These are phyloP conservation scores for Clitopilus passeckerianus DNA, from an alignment of 768 basidiomycete species.

Conservation along the genomic window DNA sequence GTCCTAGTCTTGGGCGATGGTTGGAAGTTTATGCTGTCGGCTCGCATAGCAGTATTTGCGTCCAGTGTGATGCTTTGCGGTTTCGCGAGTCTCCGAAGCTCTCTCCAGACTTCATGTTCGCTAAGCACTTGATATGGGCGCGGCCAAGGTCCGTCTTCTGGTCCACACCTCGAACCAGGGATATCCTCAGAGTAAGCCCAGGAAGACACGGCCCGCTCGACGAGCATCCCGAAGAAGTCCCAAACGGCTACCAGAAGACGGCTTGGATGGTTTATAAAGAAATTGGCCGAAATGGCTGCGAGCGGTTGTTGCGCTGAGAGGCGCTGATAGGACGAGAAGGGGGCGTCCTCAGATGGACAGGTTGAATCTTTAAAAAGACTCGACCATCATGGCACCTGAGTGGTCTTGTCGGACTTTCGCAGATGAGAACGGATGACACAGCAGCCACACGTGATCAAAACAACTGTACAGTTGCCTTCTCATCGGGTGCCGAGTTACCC, in stretches of 20 bases:
- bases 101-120: constrained; percentile 48
- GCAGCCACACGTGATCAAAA: background rate
- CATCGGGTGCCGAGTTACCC: background rate
- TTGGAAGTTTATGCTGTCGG: constrained; percentile 64
- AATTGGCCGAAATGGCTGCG: background rate
- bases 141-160: constrained; percentile 66
- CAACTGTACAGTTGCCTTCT: background rate
- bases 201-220: constrained; percentile 28
- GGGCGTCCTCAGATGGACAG: background rate
- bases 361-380: background rate
- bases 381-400: background rate
- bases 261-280: background rate
- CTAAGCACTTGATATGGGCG: constrained; percentile 48
- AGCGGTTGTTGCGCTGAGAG: background rate
- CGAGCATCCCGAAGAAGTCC: constrained; percentile 30
- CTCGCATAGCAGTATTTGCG: constrained; percentile 27
- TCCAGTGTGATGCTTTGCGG: constrained; percentile 41
- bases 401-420: background rate
- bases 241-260: constrained; percentile 5
- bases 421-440: background rate
- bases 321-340: background rate
- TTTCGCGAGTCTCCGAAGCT: constrained; percentile 44
- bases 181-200: constrained; percentile 58
- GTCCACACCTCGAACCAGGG: constrained; percentile 54
- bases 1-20: constrained; percentile 49